These are phyloP conservation scores for Lagerstroemia speciosa DNA, from an alignment of 345 rosid genomes.

Conservation along the genomic window DNA sequence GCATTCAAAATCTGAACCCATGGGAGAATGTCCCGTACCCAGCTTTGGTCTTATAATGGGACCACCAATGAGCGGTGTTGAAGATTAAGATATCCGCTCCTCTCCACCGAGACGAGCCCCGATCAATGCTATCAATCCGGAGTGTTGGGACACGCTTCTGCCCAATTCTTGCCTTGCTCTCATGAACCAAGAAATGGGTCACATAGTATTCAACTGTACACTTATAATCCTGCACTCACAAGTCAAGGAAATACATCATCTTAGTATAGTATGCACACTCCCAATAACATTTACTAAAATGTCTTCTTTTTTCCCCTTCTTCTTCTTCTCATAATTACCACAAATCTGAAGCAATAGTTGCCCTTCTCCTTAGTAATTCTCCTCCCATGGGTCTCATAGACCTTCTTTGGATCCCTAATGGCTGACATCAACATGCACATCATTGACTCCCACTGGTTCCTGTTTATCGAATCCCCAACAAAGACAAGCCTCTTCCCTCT, in stretches of 20 bases:
- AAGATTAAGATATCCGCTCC: constrained; percentile 83
- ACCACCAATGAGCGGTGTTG: constrained; percentile 99
- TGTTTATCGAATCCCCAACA: constrained; percentile 91
- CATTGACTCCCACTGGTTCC: constrained; percentile 98
- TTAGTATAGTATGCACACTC: constrained; percentile 5
- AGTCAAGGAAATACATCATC: background rate
- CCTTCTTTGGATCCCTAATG: constrained; percentile 64
- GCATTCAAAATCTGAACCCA: background rate
- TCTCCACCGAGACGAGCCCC: constrained; percentile 83
- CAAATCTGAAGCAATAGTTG: constrained; percentile 71
- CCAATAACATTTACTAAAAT: background rate
- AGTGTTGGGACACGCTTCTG: constrained; percentile 59
- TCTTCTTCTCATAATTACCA: constrained; percentile 32
- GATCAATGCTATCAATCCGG: constrained; percentile 81
- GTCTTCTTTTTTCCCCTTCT: background rate
- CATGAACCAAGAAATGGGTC: constrained; percentile 79
- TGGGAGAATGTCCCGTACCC: constrained; percentile 49
- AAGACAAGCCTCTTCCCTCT: constrained; percentile 89
- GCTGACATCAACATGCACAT: constrained; percentile 72
- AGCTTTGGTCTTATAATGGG: constrained; percentile 84
- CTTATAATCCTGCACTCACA: constrained; percentile 57
- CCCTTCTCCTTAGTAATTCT: constrained; percentile 86
- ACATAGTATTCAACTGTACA: constrained; percentile 85
- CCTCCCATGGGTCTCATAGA: constrained; percentile 72
- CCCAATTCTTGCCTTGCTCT: constrained; percentile 72